Evolutionary conservation across 345 rosid species (phyloP).

Genomic region (Eucalyptus polyanthemos): DNA sequence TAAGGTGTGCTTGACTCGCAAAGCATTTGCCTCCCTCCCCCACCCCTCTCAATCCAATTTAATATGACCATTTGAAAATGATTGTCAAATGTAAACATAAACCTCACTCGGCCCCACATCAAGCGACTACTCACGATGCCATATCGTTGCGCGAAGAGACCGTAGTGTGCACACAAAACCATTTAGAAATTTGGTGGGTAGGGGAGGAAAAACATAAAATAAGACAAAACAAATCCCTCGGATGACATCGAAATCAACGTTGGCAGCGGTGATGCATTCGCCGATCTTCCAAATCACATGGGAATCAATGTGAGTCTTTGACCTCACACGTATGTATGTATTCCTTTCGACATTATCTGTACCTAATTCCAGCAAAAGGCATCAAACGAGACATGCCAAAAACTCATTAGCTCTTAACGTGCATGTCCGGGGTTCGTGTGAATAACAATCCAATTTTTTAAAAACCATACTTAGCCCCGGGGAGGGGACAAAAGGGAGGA

Average conservation of each 20-base stretch:
- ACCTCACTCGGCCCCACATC: not conserved
- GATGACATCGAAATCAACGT: not conserved
- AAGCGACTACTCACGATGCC: not conserved
- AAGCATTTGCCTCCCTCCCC: not conserved
- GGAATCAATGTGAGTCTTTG: not conserved
- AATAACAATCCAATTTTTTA: not conserved
- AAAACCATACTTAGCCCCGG: not conserved
- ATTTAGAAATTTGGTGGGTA: not conserved
- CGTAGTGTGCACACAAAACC: not conserved
- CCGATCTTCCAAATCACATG: not conserved
- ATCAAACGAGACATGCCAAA: not conserved
- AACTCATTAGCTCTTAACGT: not conserved
- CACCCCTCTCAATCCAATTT: not conserved
- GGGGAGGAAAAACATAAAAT: not conserved
- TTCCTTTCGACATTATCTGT: not conserved
- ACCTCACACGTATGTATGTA: not conserved
- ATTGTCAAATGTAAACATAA: not conserved
- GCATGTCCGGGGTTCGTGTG: not conserved
- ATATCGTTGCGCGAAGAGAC: not conserved
- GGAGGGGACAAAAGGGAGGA: not conserved
- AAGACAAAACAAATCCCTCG: not conserved
- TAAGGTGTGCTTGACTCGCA: not conserved
- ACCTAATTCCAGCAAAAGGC: not conserved
- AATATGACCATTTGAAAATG: not conserved
- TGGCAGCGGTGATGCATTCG: not conserved